phyloP scores from a whole-genome alignment of 164 flowering plant species.

The Nymphaea colorata region DNA sequence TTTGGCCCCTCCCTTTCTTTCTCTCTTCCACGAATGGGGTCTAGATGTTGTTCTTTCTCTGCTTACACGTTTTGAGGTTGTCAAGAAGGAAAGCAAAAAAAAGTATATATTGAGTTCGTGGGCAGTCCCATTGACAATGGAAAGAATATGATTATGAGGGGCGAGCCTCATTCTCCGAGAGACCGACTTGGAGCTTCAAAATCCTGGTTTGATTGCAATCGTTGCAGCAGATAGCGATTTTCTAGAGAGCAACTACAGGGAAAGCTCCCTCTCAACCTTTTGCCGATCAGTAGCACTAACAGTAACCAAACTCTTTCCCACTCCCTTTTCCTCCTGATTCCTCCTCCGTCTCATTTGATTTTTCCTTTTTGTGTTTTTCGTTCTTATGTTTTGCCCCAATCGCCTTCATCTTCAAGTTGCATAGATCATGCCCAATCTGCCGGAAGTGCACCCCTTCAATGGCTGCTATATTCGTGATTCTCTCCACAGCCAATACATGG shows the following conservation, averaged over 20 bases:
- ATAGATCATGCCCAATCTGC: too few species aligned
- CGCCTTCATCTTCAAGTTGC: too few species aligned
- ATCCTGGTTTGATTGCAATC: constrained; percentile 18
- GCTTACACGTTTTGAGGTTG: not conserved
- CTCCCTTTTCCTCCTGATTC: not conserved
- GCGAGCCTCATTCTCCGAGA: constrained; percentile 51
- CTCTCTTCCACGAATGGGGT: too few species aligned
- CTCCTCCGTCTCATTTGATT: not conserved
- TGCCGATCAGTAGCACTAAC: constrained; percentile 42
- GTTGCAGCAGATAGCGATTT: constrained; percentile 10
- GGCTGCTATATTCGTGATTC: too few species aligned
- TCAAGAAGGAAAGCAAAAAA: not conserved
- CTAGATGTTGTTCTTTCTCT: too few species aligned
- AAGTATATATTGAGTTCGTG: too few species aligned
- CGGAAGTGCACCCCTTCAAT: too few species aligned
- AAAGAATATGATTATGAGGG: constrained; percentile 17
- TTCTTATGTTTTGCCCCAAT: not conserved
- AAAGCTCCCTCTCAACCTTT: constrained; percentile 26
- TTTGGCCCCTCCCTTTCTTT: too few species aligned
- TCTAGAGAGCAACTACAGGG: constrained; percentile 12
- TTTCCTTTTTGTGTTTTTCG: not conserved
- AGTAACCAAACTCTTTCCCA: constrained; percentile 25
- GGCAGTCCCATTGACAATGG: too few species aligned
- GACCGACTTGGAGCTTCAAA: constrained; percentile 18
- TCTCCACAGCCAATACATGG: too few species aligned